Base-by-base conservation (phyloP, 2,329 filamentous ascomycete species). In the Paraphaeosphaeria sporulosa region DNA sequence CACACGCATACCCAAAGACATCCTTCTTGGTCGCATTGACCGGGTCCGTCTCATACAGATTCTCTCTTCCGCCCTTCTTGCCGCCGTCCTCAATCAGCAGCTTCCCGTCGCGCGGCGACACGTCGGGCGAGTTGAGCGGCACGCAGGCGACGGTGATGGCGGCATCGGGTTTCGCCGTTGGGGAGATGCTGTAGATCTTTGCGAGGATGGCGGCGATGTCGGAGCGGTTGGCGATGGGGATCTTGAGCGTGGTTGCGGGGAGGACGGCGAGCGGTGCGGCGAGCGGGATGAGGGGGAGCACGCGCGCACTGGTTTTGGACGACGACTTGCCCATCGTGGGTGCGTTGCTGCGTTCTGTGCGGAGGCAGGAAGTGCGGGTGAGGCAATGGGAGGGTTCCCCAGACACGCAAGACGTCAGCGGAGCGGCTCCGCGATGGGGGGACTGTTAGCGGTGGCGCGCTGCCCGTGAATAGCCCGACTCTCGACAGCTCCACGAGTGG, bases 121-220 rank as follows among this genome's bases (percentile, higher is more conserved):
- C 84, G 25, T 89, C 85, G 4, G 90, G 89, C 52, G 92, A 95
- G 64, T 85, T 89, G 61, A 97, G 83, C 21, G 95, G 95, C 57
- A 98, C 89, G 77, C 94, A 98, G 55, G 91, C 93, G 66, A 98
- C 89, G 9, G 91, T 89, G 68, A 97, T 88, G 67, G 88, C 84
- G 30, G 88, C 86, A 66, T 89, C 83, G 2, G 82, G 86, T 70
- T 89, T 89, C 25, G 83, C 80, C 43, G 87, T 86, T 36, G 90
- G 84, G 30, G 89, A 89, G 68, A 89, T 88, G 71, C 91, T 91
- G 79, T 96, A 94, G 61, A 97, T 87, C 68, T 90, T 89, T 21
- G 93, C 91, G 59, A 99, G 88, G 47, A 98, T 87, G 53, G 94
- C 91, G 55, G 93, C 90, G 67, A 98, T 90, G 78, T 98, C 95